phyloP scores from a whole-genome alignment of 2,329 filamentous ascomycete species.

The Colletotrichum sublineola region DNA sequence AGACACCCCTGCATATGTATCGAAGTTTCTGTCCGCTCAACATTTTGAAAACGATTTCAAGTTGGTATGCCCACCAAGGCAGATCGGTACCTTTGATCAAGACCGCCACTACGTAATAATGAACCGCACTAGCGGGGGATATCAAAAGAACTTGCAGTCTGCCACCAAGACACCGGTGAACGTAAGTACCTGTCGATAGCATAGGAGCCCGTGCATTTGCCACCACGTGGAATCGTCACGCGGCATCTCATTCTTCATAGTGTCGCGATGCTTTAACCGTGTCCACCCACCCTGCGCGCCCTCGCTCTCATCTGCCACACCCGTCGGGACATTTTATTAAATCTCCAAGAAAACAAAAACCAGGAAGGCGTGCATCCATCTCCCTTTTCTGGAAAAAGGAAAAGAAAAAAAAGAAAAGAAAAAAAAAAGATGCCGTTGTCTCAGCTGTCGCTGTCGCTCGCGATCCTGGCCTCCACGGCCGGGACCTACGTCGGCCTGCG shows the following conservation, averaged over 20 bases:
- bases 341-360: background rate
- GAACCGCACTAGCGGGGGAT: background rate
- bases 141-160: background rate
- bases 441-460: constrained; percentile 8
- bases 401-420: too few relatives aligned
- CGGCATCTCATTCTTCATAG: background rate
- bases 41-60: background rate
- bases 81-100: background rate
- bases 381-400: background rate
- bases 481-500: constrained; percentile 50
- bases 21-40: background rate
- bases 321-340: background rate
- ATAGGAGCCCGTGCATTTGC: constrained; percentile 3
- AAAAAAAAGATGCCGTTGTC: background rate
- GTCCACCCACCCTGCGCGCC: background rate
- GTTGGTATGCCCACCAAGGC: too few relatives aligned
- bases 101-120: background rate
- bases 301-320: background rate
- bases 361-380: too few relatives aligned
- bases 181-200: background rate
- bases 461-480: constrained; percentile 46
- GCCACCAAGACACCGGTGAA: fast-evolving
- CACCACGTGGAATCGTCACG: background rate
- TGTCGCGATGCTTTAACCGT: background rate
- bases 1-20: background rate